A percentile compares a stretch with the other conserved stretches of the same genome.
These are phyloP conservation scores for Kluyveromyces marxianus DNA, from an alignment of 1,139 yeast genomes.

Conservation along the genomic window DNA sequence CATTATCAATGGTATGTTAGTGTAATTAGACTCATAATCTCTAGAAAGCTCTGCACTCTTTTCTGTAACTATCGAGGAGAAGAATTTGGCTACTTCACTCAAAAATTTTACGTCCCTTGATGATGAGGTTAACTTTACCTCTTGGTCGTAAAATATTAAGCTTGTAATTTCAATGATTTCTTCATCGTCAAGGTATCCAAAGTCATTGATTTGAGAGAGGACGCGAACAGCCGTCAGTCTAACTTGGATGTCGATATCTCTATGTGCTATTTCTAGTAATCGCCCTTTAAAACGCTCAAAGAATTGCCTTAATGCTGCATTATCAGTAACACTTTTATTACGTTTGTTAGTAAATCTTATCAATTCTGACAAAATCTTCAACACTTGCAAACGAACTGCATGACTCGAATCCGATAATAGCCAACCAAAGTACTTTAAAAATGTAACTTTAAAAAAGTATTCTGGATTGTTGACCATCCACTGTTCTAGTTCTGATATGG, in stretches of 20 bases:
- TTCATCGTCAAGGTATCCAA: slow-evolving; percentile 56
- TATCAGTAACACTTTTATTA: slow-evolving; percentile 29
- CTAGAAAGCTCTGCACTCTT: slow-evolving; percentile 33
- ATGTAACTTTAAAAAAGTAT: slow-evolving; percentile 58
- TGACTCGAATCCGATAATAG: slow-evolving; percentile 62
- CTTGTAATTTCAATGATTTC: slow-evolving; percentile 40
- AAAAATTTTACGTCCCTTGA: slow-evolving; percentile 30
- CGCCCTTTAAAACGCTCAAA: slow-evolving; percentile 62
- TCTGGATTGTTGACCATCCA: slow-evolving; percentile 73
- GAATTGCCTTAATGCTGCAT: slow-evolving; percentile 55
- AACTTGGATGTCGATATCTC: slow-evolving; percentile 48
- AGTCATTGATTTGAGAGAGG: slow-evolving; percentile 46
- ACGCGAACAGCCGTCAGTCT: slow-evolving; percentile 46
- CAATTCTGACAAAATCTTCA: slow-evolving; percentile 41
- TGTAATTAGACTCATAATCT: slow-evolving; percentile 29
- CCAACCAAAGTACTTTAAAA: slow-evolving; percentile 78
- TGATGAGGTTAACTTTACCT: slow-evolving; percentile 25
- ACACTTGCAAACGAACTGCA: slow-evolving; percentile 57
- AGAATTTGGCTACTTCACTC: slow-evolving; percentile 39
- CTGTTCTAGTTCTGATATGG: slow-evolving; percentile 51
- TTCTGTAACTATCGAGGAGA: slow-evolving; percentile 34
- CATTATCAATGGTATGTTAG: slow-evolving; percentile 27
- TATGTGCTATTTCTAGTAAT: slow-evolving; percentile 52
- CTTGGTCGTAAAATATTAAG: slow-evolving; percentile 39
- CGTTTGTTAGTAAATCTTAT: slow-evolving; percentile 41